A percentile compares a stretch with the other conserved stretches of the same genome.
phyloP scores from a whole-genome alignment of 2,329 filamentous ascomycete genomes.

The Ophiostoma ips region DNA sequence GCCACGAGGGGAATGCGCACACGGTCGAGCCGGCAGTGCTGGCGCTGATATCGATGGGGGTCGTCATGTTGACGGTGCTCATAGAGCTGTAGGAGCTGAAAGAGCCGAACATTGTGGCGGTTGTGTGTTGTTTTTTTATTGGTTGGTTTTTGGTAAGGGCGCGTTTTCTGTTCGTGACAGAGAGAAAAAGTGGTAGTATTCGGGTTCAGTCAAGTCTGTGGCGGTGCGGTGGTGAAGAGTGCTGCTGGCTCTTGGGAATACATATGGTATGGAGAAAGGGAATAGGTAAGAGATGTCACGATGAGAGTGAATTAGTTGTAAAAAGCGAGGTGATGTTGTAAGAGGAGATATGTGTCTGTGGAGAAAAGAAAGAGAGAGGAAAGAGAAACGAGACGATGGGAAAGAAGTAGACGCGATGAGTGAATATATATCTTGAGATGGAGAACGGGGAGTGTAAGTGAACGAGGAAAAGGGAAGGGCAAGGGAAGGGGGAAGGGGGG shows the following conservation, averaged over 20 bases:
- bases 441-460: background rate
- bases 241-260: conserved; percentile 1
- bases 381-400: background rate
- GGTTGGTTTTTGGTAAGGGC: too few relatives aligned
- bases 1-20: conserved; percentile 47
- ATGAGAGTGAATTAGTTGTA: background rate
- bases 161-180: too few relatives aligned
- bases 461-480: background rate
- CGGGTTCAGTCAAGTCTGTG: background rate
- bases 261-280: background rate
- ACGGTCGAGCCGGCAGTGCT: conserved; percentile 23
- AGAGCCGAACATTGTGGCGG: conserved; percentile 33
- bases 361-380: background rate
- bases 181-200: background rate
- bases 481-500: conserved; percentile 1
- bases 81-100: conserved; percentile 37
- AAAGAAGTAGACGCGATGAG: background rate
- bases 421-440: conserved; percentile 1
- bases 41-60: conserved; percentile 31
- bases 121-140: background rate
- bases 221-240: background rate
- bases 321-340: background rate
- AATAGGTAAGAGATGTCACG: background rate
- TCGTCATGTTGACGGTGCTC: conserved; percentile 23
- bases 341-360: background rate